These are phyloP conservation scores for Amphibolis antarctica DNA, from an alignment of 106 monocot genomes.

Conservation along the genomic window DNA sequence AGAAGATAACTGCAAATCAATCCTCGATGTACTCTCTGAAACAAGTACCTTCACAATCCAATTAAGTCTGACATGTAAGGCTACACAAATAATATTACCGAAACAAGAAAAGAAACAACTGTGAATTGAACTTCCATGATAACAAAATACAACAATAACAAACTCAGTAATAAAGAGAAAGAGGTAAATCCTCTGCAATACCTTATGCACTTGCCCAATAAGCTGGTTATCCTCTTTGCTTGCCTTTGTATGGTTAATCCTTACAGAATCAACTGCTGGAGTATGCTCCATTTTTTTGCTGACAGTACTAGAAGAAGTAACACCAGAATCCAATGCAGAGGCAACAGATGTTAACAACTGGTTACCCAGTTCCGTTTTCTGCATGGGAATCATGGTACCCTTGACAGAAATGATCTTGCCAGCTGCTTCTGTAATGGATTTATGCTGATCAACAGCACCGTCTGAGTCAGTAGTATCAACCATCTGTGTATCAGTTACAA, in stretches of 20 bases:
- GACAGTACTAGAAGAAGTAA: constrained; percentile 17
- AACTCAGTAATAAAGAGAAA: not conserved
- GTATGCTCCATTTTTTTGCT: constrained; percentile 24
- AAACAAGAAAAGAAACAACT: too few relatives aligned
- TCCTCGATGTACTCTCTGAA: constrained; percentile 1
- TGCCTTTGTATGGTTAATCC: constrained; percentile 27
- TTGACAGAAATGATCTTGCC: too few relatives aligned
- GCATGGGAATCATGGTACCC: constrained; percentile 6
- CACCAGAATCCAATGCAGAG: constrained; percentile 5
- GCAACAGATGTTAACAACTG: constrained; percentile 1
- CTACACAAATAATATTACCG: too few relatives aligned
- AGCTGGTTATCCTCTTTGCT: constrained; percentile 28
- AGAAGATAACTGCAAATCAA: constrained; percentile 1
- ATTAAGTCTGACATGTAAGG: too few relatives aligned
- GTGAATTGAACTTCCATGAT: too few relatives aligned
- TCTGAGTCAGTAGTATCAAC: not conserved
- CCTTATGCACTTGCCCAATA: constrained; percentile 28
- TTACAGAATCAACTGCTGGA: constrained; percentile 30
- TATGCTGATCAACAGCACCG: not conserved
- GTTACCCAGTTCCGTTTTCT: constrained; percentile 4
- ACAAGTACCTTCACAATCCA: constrained; percentile 17
- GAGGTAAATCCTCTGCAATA: constrained; percentile 7
- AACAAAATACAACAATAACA: not conserved
- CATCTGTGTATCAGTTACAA: not conserved
- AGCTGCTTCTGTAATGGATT: not conserved